Conservation (phyloP, 129 eudicot species). For the Flaveria robusta region DNA sequence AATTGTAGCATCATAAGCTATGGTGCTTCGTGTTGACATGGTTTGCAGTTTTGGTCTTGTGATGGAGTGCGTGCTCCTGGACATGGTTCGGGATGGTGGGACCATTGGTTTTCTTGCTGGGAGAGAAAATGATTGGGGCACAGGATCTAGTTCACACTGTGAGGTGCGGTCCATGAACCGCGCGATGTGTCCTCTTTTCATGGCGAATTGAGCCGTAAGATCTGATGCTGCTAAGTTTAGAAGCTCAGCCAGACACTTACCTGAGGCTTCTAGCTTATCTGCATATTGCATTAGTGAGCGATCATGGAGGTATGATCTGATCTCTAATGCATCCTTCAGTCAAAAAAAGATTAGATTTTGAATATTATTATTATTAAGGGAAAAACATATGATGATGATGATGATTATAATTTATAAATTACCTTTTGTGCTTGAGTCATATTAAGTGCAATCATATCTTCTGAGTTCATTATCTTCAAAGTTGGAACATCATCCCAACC, state of each 20-base stretch:
- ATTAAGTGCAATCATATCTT: conserved; percentile 66
- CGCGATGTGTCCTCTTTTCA: conserved; percentile 87
- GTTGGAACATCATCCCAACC: conserved; percentile 95
- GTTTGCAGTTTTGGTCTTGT: conserved; percentile 50
- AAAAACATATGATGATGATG: not conserved
- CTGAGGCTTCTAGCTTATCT: conserved; percentile 69
- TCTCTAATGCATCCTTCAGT: conserved; percentile 72
- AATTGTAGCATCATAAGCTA: conserved; percentile 47
- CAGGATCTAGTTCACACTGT: conserved; percentile 52
- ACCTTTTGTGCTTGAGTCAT: conserved; percentile 78
- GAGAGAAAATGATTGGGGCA: conserved; percentile 50
- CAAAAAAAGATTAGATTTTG: conserved; percentile 3
- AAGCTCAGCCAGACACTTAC: conserved; percentile 70
- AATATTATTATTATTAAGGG: not conserved
- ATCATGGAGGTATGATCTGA: conserved; percentile 86
- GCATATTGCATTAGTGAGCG: conserved; percentile 75
- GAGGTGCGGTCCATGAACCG: conserved; percentile 62
- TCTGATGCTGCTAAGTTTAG: conserved; percentile 50
- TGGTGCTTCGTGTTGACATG: conserved; percentile 39
- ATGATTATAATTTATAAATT: not conserved
- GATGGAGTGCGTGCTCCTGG: conserved; percentile 33
- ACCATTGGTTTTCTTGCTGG: conserved; percentile 40
- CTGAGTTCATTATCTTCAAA: conserved; percentile 74
- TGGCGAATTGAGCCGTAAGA: conserved; percentile 58
- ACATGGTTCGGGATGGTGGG: conserved; percentile 49